A percentile compares a stretch with the other conserved stretches of the same genome.
phyloP scores from a whole-genome alignment of 768 basidiomycete species.

The Amanita polypyramis region DNA sequence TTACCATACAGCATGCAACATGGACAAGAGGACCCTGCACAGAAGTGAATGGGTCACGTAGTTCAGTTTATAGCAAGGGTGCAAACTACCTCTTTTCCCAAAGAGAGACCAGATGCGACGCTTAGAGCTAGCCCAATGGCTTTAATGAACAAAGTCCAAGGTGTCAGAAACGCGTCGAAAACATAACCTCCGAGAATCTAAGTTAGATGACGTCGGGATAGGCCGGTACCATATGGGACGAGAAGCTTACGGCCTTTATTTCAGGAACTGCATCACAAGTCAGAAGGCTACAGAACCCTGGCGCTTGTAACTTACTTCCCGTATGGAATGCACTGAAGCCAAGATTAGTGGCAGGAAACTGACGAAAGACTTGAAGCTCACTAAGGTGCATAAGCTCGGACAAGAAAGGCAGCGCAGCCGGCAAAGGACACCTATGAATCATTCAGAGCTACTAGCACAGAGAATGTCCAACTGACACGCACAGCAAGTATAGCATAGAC shows the following conservation, averaged over 20 bases:
- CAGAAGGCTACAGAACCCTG: not conserved
- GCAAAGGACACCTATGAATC: conserved; percentile 44
- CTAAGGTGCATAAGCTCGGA: conserved; percentile 62
- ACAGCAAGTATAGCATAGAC: conserved; percentile 59
- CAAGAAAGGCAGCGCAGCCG: conserved; percentile 51
- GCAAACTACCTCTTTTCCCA: conserved; percentile 65
- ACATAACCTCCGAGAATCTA: conserved; percentile 81
- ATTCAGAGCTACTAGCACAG: conserved; percentile 1
- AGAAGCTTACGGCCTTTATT: conserved; percentile 54
- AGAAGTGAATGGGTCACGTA: conserved; percentile 1
- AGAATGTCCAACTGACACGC: conserved; percentile 16
- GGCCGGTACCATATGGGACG: not conserved
- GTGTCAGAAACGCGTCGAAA: conserved; percentile 76
- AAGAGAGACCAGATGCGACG: conserved; percentile 75
- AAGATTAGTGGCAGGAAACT: conserved; percentile 5
- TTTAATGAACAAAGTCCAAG: conserved; percentile 82
- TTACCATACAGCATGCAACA: conserved; percentile 75
- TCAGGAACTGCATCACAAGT: conserved; percentile 45
- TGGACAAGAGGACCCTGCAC: conserved; percentile 73
- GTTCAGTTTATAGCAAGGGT: not conserved
- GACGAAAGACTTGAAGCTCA: conserved; percentile 21
- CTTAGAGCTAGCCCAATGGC: conserved; percentile 72
- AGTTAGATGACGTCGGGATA: not conserved
- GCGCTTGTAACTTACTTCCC: conserved; percentile 44
- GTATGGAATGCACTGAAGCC: conserved; percentile 59